Percentiles rank a stretch among this genome's conserved stretches.
Conservation (phyloP, 208 protist genomes). For the Endotrypanum monterogeii region DNA sequence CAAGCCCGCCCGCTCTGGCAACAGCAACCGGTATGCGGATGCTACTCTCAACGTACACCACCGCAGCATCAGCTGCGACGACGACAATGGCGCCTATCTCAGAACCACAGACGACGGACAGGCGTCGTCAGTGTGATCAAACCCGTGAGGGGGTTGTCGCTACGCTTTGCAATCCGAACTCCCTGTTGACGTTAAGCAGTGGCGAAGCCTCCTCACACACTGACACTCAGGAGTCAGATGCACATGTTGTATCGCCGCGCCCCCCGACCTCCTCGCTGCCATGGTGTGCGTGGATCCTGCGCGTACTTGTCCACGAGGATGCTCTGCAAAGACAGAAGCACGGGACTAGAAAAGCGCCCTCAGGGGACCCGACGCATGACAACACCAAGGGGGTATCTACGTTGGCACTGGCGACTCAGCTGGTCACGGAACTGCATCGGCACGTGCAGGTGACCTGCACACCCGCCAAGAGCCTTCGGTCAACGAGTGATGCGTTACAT, state of each 20-base stretch:
- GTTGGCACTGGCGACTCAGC: background rate
- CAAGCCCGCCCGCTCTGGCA: background rate
- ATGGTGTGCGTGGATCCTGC: conserved; percentile 31
- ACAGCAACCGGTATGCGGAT: conserved; percentile 4
- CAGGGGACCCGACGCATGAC: no score
- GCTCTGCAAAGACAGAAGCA: background rate
- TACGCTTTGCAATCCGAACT: background rate
- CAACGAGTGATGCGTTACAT: background rate
- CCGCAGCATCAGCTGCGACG: background rate
- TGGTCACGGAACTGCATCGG: conserved; percentile 12
- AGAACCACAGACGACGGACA: background rate
- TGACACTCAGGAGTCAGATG: background rate
- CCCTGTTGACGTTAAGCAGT: background rate
- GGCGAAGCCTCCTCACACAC: background rate
- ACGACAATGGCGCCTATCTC: background rate
- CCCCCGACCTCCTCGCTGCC: background rate
- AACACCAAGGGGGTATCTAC: background rate
- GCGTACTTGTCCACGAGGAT: conserved; percentile 14
- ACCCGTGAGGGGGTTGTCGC: conserved; percentile 1
- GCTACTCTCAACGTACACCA: conserved; percentile 5
- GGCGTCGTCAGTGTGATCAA: background rate
- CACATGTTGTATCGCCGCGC: background rate
- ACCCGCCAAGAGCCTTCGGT: background rate
- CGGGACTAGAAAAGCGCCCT: background rate
- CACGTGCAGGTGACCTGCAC: background rate